Percentiles rank a stretch among this genome's conserved stretches.
These are phyloP conservation scores for Phytophthora aleatoria DNA, from an alignment of 352 stramenopile genomes.

Conservation along the genomic window DNA sequence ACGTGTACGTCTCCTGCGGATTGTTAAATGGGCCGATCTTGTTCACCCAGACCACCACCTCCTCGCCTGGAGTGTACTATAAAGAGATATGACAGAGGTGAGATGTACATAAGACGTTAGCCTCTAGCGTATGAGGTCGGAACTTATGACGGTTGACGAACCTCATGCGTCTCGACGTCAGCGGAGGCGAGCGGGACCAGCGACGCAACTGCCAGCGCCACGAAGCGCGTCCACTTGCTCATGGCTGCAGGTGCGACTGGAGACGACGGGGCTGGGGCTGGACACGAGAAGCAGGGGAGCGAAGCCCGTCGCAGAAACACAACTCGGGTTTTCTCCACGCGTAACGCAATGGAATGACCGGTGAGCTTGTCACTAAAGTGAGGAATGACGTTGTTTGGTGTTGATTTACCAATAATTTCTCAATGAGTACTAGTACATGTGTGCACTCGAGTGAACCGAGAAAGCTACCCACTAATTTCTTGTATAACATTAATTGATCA, in stretches of 20 bases:
- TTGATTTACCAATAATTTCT: too few species aligned
- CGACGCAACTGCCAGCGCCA: constrained; percentile 26
- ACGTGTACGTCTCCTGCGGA: constrained; percentile 99
- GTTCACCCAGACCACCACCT: constrained; percentile 96
- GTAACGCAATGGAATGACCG: neutral
- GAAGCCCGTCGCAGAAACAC: neutral
- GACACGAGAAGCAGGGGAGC: neutral
- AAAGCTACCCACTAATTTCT: too few species aligned
- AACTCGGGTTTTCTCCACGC: neutral
- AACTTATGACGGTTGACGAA: constrained; percentile 17
- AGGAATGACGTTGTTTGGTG: neutral
- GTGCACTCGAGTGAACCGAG: too few species aligned
- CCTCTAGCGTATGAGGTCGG: neutral
- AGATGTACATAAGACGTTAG: neutral
- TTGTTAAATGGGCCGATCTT: constrained; percentile 98
- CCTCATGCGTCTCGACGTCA: constrained; percentile 70
- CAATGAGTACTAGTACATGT: too few species aligned
- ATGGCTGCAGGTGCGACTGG: constrained; percentile 16
- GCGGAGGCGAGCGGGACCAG: constrained; percentile 22
- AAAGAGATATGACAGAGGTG: constrained; percentile 5
- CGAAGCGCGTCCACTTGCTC: constrained; percentile 29
- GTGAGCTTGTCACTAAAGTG: constrained; percentile 1
- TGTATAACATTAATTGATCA: too few species aligned
- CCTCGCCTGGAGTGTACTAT: constrained; percentile 74
- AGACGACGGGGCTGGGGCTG: constrained; percentile 2